A percentile compares a stretch with the other conserved stretches of the same genome.
Conservation (phyloP, 2,329 filamentous ascomycete species). For the Neofusicoccum umdonicola region DNA sequence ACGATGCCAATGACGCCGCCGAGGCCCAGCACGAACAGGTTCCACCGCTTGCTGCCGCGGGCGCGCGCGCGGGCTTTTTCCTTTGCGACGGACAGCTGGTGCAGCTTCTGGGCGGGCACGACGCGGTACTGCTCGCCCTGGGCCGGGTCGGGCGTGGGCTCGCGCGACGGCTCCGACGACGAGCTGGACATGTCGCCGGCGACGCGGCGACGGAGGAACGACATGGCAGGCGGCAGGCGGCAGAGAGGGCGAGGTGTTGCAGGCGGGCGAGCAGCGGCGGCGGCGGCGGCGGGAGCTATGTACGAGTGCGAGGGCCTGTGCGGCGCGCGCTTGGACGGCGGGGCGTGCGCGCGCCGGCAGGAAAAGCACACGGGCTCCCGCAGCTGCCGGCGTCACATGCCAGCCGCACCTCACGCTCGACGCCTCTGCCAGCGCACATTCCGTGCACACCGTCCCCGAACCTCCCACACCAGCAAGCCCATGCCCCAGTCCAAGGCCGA, state of each 20-base stretch:
- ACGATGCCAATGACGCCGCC: conserved; percentile 88
- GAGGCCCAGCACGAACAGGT: conserved; percentile 78
- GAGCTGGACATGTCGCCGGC: conserved; percentile 26
- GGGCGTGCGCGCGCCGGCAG: too few relatives aligned
- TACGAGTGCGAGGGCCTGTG: too few relatives aligned
- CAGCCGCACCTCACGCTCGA: background rate
- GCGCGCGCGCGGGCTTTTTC: background rate
- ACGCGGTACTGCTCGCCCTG: conserved; percentile 50
- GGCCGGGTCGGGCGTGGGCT: conserved; percentile 39
- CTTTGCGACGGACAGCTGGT: conserved; percentile 37
- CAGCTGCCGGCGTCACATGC: background rate
- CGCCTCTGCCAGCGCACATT: background rate
- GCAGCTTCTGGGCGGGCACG: conserved; percentile 51
- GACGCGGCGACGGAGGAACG: conserved; percentile 36
- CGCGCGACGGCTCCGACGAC: conserved; percentile 36
- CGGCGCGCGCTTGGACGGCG: too few relatives aligned
- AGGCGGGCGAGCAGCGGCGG: background rate
- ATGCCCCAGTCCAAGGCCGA: conserved; percentile 11
- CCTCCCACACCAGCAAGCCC: background rate
- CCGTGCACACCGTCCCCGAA: background rate
- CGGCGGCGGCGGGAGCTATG: too few relatives aligned
- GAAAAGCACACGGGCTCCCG: background rate
- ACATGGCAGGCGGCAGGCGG: conserved; percentile 26
- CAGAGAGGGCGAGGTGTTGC: background rate
- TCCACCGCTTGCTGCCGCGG: conserved; percentile 62